Percentiles rank a stretch among this genome's conserved stretches.
Conservation (phyloP, 2,329 filamentous ascomycete genomes). For the Aspergillus tubingensis region DNA sequence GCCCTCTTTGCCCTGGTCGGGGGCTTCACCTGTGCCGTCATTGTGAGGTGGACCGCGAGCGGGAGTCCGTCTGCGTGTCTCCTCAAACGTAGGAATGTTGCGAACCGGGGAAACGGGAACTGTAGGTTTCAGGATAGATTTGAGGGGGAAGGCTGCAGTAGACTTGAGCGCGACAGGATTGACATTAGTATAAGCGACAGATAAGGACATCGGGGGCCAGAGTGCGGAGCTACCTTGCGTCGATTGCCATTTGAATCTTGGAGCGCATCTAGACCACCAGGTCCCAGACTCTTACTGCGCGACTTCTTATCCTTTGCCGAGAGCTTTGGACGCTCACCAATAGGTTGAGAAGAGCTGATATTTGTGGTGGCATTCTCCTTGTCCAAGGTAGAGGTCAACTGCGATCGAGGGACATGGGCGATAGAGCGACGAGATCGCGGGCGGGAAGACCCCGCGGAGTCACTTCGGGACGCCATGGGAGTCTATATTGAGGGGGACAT, state of each 20-base stretch:
- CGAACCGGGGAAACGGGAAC: constrained; percentile 67
- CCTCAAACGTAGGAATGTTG: constrained; percentile 62
- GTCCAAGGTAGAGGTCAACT: constrained; percentile 55
- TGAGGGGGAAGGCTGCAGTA: constrained; percentile 48
- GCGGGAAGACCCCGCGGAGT: constrained; percentile 36
- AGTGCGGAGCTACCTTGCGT: constrained; percentile 65
- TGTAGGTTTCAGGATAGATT: constrained; percentile 79
- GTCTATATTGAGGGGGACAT: constrained; percentile 15
- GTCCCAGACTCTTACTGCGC: constrained; percentile 93
- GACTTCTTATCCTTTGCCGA: constrained; percentile 62
- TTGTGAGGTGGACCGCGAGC: constrained; percentile 33
- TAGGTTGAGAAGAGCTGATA: constrained; percentile 50
- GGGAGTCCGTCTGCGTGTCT: constrained; percentile 48
- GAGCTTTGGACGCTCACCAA: constrained; percentile 33
- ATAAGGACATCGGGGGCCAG: constrained; percentile 5
- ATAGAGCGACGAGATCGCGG: constrained; percentile 69
- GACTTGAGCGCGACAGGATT: constrained; percentile 35
- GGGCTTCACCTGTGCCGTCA: constrained; percentile 21
- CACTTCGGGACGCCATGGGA: constrained; percentile 38
- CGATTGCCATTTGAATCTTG: constrained; percentile 75
- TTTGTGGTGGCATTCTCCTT: constrained; percentile 80
- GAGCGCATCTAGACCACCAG: constrained; percentile 81
- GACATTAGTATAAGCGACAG: constrained; percentile 6
- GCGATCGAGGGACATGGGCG: constrained; percentile 57
- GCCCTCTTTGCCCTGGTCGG: constrained; percentile 30